Conservation (phyloP, 331 rosid genomes). For the Cydonia oblonga region DNA sequence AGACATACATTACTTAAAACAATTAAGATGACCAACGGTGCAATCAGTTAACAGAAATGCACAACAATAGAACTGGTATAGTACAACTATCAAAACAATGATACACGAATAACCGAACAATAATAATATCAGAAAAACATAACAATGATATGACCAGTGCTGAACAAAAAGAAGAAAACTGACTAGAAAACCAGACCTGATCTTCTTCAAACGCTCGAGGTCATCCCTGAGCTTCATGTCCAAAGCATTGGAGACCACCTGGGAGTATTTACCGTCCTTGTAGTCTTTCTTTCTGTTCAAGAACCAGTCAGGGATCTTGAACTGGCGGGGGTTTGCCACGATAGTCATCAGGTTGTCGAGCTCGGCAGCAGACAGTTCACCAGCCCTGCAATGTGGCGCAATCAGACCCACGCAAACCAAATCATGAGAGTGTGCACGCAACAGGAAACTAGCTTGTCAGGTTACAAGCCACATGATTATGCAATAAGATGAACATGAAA, state of each 20-base stretch:
- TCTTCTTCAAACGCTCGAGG: constrained; percentile 70
- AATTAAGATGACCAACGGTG: neutral
- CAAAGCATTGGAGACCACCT: constrained; percentile 57
- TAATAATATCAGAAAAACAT: neutral
- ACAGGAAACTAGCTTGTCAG: neutral
- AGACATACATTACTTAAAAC: neutral
- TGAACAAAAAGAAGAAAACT: too few relatives aligned
- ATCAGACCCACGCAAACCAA: neutral
- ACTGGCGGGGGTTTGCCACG: constrained; percentile 53
- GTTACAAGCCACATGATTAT: too few relatives aligned
- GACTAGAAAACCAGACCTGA: constrained; percentile 29
- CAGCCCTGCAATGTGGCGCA: constrained; percentile 33
- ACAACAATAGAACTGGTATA: neutral
- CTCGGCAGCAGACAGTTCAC: constrained; percentile 46
- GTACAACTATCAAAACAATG: neutral
- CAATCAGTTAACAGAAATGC: neutral
- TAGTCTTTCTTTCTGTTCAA: constrained; percentile 66
- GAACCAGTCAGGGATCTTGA: constrained; percentile 71
- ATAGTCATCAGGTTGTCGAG: constrained; percentile 46
- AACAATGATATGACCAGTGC: neutral
- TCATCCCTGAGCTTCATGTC: constrained; percentile 76
- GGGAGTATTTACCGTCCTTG: constrained; percentile 61
- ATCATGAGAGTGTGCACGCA: neutral
- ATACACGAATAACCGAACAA: neutral
- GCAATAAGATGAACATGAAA: neutral